phyloP scores from a whole-genome alignment of 2,329 filamentous ascomycete genomes.

The Elsinoe batatas region DNA sequence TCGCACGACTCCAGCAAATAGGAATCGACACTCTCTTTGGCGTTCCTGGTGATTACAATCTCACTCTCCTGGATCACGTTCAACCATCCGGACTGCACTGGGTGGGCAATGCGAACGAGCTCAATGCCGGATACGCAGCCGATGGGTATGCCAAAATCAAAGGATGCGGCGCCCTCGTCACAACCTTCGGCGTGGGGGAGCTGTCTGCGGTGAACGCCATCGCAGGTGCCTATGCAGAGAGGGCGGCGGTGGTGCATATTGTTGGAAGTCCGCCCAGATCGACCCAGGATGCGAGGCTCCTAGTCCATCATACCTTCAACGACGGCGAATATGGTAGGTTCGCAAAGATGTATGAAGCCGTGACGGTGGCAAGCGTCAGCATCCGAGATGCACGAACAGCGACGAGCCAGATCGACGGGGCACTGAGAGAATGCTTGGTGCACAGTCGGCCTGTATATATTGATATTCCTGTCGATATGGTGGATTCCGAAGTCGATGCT shows the following conservation, averaged over 20 bases:
- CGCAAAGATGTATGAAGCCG: slow-evolving; percentile 22
- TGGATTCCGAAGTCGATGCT: slow-evolving; percentile 13
- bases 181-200: slow-evolving; percentile 63
- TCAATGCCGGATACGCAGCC: slow-evolving; percentile 52
- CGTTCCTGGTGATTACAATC: slow-evolving; percentile 36
- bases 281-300: slow-evolving; percentile 17
- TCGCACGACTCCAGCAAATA: slow-evolving; percentile 33
- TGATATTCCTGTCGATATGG: slow-evolving; percentile 21
- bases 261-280: slow-evolving; percentile 41
- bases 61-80: slow-evolving; percentile 27
- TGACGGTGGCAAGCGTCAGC: slow-evolving; percentile 21
- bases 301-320: slow-evolving; percentile 24
- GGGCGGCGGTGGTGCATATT: slow-evolving; percentile 56
- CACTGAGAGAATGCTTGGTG: slow-evolving; percentile 19
- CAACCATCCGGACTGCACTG: slow-evolving; percentile 29
- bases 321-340: slow-evolving; percentile 22
- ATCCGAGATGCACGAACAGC: slow-evolving; percentile 19
- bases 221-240: slow-evolving; percentile 64
- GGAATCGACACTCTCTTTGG: slow-evolving; percentile 39
- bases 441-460: slow-evolving; percentile 22
- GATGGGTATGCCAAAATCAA: slow-evolving; percentile 69
- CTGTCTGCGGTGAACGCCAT: slow-evolving; percentile 63
- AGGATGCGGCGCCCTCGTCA: slow-evolving; percentile 59
- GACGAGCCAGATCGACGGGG: slow-evolving; percentile 22
- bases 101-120: slow-evolving; percentile 29